Evolutionary conservation across 2,329 filamentous ascomycete species (phyloP).

Genomic region (Pestalotiopsis sp.): DNA sequence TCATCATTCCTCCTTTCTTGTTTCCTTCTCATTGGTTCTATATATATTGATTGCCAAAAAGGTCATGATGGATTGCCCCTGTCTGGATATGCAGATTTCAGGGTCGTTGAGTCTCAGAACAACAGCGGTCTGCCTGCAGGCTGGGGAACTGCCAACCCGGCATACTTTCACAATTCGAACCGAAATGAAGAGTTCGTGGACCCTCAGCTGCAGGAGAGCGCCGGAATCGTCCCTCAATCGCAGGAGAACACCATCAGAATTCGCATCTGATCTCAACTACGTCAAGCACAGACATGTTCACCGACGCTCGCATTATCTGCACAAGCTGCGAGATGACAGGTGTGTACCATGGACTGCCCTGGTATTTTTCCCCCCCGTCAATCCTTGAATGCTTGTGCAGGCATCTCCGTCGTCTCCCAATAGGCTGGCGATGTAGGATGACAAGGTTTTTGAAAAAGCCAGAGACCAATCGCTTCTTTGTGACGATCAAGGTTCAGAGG

Average conservation of each 20-base stretch:
- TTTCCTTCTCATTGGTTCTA: neutral
- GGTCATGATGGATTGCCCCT: conserved; percentile 12
- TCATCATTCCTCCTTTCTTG: neutral
- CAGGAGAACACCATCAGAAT: neutral
- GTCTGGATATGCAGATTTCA: conserved; percentile 35
- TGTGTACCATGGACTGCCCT: too few species aligned
- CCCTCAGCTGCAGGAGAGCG: neutral
- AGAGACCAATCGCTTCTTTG: too few species aligned
- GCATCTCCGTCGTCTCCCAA: too few species aligned
- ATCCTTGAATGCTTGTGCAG: too few species aligned
- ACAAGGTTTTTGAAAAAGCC: too few species aligned
- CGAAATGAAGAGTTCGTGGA: neutral
- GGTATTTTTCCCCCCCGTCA: too few species aligned
- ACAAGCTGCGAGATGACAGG: too few species aligned
- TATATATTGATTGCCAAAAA: neutral
- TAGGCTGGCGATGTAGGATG: too few species aligned
- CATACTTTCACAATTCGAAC: neutral
- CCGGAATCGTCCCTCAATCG: neutral
- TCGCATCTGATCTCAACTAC: neutral
- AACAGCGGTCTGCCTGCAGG: neutral
- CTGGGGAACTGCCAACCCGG: neutral
- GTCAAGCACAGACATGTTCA: too few species aligned
- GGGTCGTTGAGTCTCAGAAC: conserved; percentile 32
- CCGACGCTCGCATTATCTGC: too few species aligned
- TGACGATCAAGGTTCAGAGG: too few species aligned